Evolutionary conservation across 176 grass and related monocot genomes (phyloP), one percentile per base, ranked within the genome.

Genomic region (Chloris gayana): DNA sequence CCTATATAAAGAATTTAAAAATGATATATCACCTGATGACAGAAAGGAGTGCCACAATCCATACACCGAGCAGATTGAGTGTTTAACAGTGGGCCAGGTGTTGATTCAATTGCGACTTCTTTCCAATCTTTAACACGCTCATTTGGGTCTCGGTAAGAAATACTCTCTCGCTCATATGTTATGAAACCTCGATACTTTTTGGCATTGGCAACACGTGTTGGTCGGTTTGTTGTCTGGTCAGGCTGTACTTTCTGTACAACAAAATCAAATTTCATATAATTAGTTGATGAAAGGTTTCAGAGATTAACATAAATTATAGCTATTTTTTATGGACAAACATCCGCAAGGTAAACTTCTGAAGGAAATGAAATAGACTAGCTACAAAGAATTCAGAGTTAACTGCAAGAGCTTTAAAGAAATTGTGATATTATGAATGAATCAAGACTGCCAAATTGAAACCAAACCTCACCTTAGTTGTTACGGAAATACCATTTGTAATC

Each of bases 11-110:
- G 19, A 22, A 27, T 41, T 41, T 31, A 70, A 80, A 84, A 41
- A 6, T 72, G 3, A 59, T 45, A 67, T 9, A 29, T 84, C 67
- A 95, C 96, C 92, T 99, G 96, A 90, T 99, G 96, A 86, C 96
- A 99, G 69, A 95, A 99, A 63, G 96, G 96, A 87, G 96, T 99
- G 30, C 96, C 96, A 83, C 96, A 99, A 78, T 99, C 96, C 96
- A 99, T 99, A 82, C 96, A 99, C 37, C 96, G 93, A 84, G 96
- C 96, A 39, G 96, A 95, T 76, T 99, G 96, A 32, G 96, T 99
- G 58, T 88, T 93, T 64, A 99, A 63, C 51, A 99, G 76, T 39
- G 96, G 82, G 47, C 93, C 96, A 65, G 96, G 92, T 49, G 89
- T 88, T 78, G 88, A 91, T 69, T 95, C 96, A 71, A 88, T 91